Conservation (phyloP, 768 basidiomycete genomes). For the Tulasnella sp. region DNA sequence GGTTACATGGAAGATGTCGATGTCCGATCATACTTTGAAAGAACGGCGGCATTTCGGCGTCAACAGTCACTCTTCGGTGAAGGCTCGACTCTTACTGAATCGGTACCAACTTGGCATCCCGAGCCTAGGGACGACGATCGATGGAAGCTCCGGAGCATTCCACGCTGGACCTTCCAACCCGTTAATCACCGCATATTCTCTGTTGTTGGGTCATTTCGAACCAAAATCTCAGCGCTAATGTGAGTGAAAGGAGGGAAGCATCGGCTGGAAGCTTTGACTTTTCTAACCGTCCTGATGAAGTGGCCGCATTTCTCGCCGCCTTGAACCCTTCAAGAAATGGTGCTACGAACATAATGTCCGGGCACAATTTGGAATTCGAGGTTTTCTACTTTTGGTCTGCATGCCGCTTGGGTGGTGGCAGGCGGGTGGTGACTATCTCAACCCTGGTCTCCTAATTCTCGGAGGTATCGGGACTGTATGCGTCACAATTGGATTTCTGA, state of each 20-base stretch:
- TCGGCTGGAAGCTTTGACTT: background rate
- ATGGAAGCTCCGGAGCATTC: background rate
- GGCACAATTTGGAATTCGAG: background rate
- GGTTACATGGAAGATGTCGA: background rate
- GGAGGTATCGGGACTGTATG: background rate
- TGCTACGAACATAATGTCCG: background rate
- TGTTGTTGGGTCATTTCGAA: background rate
- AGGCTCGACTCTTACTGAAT: background rate
- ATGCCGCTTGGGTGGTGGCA: background rate
- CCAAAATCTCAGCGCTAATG: background rate
- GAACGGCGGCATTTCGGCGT: background rate
- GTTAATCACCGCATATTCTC: background rate
- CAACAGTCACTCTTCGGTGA: background rate
- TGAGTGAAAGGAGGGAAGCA: background rate
- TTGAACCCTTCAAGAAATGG: background rate
- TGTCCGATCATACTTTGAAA: background rate
- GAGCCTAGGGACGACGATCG: background rate
- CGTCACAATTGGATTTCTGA: background rate
- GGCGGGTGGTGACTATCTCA: background rate
- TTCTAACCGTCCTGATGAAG: background rate
- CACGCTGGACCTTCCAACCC: background rate
- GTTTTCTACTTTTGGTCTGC: background rate
- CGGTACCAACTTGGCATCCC: background rate
- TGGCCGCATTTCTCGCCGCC: background rate
- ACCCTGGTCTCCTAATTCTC: background rate